phyloP scores from a whole-genome alignment of 1,284 basidiomycete species.

The Butyriboletus appendiculatus region DNA sequence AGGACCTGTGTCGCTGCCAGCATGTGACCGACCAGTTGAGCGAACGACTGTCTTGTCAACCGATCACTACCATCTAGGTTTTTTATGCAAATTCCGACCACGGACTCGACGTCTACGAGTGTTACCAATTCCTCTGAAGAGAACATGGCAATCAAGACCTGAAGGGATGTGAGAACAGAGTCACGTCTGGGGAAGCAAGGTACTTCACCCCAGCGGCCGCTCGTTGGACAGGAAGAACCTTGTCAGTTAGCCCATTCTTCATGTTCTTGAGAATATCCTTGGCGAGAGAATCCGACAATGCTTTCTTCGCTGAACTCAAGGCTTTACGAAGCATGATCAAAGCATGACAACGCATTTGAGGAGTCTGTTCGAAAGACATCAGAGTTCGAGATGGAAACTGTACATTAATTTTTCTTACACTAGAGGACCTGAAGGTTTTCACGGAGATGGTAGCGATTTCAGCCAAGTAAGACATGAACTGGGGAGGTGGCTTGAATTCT shows the following conservation, averaged over 20 bases:
- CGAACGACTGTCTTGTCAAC: constrained; percentile 77
- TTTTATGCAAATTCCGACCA: constrained; percentile 71
- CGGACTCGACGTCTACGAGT: constrained; percentile 76
- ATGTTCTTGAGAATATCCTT: constrained; percentile 90
- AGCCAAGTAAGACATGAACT: constrained; percentile 95
- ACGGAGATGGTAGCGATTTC: constrained; percentile 73
- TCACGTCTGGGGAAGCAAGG: not conserved
- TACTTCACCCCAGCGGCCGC: constrained; percentile 72
- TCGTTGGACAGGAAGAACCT: constrained; percentile 85
- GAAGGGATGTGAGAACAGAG: constrained; percentile 10
- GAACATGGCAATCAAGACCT: constrained; percentile 68
- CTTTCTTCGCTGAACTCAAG: constrained; percentile 76
- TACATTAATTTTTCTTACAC: constrained; percentile 44
- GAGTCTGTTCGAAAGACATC: constrained; percentile 46
- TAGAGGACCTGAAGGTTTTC: constrained; percentile 71
- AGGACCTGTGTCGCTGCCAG: constrained; percentile 85
- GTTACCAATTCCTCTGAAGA: constrained; percentile 54
- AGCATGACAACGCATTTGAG: constrained; percentile 84
- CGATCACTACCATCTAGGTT: constrained; percentile 85
- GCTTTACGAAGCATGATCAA: constrained; percentile 78
- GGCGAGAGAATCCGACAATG: constrained; percentile 75
- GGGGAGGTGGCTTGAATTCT: not conserved
- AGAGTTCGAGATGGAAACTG: not conserved
- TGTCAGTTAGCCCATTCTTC: constrained; percentile 76
- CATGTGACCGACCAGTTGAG: constrained; percentile 81